Conservation (phyloP, 2,329 filamentous ascomycete genomes). For the Orbilia quercus region DNA sequence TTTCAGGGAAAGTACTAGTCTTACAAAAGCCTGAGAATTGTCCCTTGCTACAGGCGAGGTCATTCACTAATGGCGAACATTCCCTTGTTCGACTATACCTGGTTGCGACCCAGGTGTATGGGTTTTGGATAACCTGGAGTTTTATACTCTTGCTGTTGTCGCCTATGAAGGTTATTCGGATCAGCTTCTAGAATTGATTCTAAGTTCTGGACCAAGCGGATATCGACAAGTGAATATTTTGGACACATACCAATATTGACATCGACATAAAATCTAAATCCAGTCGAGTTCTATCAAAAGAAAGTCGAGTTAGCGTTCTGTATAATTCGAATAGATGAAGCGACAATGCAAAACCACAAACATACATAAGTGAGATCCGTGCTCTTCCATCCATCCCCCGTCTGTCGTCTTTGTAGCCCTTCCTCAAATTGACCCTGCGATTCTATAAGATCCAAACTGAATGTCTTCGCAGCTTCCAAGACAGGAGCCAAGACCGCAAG, state of each 20-base stretch:
- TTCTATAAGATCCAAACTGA: constrained; percentile 23
- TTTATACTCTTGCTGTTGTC: constrained; percentile 19
- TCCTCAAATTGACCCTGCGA: not conserved
- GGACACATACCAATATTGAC: constrained; percentile 22
- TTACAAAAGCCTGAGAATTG: constrained; percentile 32
- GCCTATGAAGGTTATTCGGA: constrained; percentile 1
- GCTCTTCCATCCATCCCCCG: constrained; percentile 19
- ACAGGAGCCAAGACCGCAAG: constrained; percentile 11
- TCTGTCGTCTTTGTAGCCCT: constrained; percentile 5
- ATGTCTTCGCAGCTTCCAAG: constrained; percentile 5
- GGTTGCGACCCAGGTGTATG: constrained; percentile 27
- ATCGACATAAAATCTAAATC: constrained; percentile 23
- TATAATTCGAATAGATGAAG: too few species aligned
- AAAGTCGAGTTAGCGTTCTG: too few species aligned
- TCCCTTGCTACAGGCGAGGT: not conserved
- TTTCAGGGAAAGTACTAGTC: not conserved
- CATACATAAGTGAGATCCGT: constrained; percentile 37
- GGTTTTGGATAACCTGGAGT: constrained; percentile 26
- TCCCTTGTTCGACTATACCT: constrained; percentile 21
- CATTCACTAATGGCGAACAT: constrained; percentile 18
- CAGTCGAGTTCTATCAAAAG: constrained; percentile 17
- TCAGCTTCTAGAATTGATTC: not conserved
- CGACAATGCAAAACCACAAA: too few species aligned
- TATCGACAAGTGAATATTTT: not conserved
- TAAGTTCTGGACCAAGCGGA: not conserved